Percentiles rank a stretch among this genome's conserved stretches.
Conservation (phyloP, 176 grass and related monocot genomes). For the Pontederia paniculata region DNA sequence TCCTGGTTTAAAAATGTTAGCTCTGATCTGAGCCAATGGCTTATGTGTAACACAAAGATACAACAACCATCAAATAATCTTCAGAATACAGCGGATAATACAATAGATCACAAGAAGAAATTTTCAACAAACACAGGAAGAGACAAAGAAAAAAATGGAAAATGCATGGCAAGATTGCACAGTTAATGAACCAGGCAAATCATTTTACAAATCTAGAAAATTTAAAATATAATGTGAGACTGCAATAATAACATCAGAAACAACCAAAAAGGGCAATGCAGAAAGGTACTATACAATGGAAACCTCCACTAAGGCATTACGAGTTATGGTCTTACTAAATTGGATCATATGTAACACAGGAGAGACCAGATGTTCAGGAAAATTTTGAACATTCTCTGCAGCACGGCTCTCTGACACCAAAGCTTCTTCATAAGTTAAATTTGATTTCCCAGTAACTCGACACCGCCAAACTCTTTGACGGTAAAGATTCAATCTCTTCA, state of each 20-base stretch:
- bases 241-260: not conserved
- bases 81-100: no score
- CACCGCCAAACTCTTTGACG: slow-evolving; percentile 64
- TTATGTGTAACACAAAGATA: no score
- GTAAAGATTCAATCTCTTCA: slow-evolving; percentile 76
- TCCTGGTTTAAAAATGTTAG: no score
- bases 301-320: not conserved
- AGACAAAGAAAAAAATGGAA: no score
- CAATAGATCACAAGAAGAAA: no score
- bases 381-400: slow-evolving; percentile 62
- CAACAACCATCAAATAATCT: no score
- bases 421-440: slow-evolving; percentile 91
- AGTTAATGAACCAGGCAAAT: no score
- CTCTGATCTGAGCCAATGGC: no score
- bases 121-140: no score
- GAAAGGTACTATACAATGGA: slow-evolving; percentile 6
- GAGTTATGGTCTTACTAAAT: slow-evolving; percentile 40
- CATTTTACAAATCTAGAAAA: no score
- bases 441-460: slow-evolving; percentile 67
- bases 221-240: no score
- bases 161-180: no score
- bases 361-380: slow-evolving; percentile 49
- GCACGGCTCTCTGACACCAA: slow-evolving; percentile 59
- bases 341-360: slow-evolving; percentile 72
- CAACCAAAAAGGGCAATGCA: slow-evolving; percentile 15